Conservation (phyloP, 768 basidiomycete genomes). For the Gautieria morchelliformis region DNA sequence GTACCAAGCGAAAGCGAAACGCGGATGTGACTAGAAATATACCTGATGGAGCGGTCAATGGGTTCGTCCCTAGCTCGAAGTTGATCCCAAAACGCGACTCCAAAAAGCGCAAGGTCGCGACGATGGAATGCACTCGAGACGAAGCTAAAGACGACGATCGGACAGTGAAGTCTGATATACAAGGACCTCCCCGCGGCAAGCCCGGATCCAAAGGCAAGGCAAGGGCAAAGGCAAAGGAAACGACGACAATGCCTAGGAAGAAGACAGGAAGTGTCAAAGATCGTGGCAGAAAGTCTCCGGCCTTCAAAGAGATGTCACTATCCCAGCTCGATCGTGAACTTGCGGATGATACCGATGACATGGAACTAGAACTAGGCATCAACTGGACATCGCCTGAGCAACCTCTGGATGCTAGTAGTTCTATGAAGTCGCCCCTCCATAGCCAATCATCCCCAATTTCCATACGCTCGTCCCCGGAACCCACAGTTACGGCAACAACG, state of each 20-base stretch:
- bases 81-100: constrained; percentile 40
- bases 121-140: constrained; percentile 35
- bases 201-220: constrained; percentile 13
- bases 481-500: too few relatives aligned
- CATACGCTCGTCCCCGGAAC: background rate
- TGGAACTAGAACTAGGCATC: constrained; percentile 42
- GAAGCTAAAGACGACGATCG: constrained; percentile 58
- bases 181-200: constrained; percentile 23
- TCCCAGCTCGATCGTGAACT: constrained; percentile 38
- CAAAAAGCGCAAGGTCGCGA: constrained; percentile 32
- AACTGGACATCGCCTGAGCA: constrained; percentile 7
- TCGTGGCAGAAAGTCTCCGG: constrained; percentile 4
- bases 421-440: background rate
- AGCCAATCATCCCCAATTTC: background rate
- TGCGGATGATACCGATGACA: constrained; percentile 45
- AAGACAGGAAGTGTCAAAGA: background rate
- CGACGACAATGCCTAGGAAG: constrained; percentile 18
- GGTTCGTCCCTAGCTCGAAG: constrained; percentile 62
- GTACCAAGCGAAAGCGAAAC: constrained; percentile 61
- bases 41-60: constrained; percentile 57
- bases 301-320: constrained; percentile 18
- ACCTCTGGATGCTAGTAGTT: constrained; percentile 1
- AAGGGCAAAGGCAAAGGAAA: too few relatives aligned
- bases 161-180: constrained; percentile 52
- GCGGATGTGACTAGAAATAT: constrained; percentile 62